Evolutionary conservation across 768 basidiomycete genomes (phyloP).

Genomic region (Leccinum uliginosum): DNA sequence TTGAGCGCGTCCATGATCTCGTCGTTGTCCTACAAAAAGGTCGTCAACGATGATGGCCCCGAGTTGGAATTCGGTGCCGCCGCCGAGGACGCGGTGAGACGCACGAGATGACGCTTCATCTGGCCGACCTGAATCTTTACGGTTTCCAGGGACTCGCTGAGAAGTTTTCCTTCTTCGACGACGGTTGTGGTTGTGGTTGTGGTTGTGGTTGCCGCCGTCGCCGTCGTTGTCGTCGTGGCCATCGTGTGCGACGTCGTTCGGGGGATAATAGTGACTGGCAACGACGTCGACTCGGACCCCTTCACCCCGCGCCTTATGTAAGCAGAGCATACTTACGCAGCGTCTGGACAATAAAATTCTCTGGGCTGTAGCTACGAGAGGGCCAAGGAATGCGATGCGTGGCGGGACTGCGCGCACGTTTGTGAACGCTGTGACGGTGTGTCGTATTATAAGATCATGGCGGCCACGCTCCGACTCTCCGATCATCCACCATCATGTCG

Average conservation of each 20-base stretch:
- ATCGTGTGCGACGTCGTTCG: constrained; percentile 12
- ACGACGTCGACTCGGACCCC: not conserved
- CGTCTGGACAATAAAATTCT: not conserved
- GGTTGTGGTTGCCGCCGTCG: constrained; percentile 12
- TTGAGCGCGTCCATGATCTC: constrained; percentile 99
- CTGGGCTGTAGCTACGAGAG: too few species aligned
- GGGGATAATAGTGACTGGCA: not conserved
- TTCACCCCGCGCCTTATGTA: constrained; percentile 15
- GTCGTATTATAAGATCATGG: too few species aligned
- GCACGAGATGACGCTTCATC: constrained; percentile 89
- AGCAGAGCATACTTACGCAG: constrained; percentile 3
- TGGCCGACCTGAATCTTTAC: constrained; percentile 91
- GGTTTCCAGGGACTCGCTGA: constrained; percentile 79
- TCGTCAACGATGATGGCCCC: not conserved
- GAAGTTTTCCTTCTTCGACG: constrained; percentile 75
- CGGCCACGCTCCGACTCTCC: not conserved
- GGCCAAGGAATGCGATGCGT: too few species aligned
- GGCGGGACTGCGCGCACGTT: too few species aligned
- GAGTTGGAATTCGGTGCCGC: not conserved
- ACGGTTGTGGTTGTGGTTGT: constrained; percentile 32
- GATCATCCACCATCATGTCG: constrained; percentile 34
- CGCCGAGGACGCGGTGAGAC: constrained; percentile 20
- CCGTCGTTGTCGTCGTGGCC: constrained; percentile 19
- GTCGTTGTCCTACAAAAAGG: constrained; percentile 68
- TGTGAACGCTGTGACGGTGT: too few species aligned